Evolutionary conservation across 371 early-diverging fungal species (phyloP), one percentile per base, ranked within the genome.

Genomic region (Quaeritorhiza haematococci): DNA sequence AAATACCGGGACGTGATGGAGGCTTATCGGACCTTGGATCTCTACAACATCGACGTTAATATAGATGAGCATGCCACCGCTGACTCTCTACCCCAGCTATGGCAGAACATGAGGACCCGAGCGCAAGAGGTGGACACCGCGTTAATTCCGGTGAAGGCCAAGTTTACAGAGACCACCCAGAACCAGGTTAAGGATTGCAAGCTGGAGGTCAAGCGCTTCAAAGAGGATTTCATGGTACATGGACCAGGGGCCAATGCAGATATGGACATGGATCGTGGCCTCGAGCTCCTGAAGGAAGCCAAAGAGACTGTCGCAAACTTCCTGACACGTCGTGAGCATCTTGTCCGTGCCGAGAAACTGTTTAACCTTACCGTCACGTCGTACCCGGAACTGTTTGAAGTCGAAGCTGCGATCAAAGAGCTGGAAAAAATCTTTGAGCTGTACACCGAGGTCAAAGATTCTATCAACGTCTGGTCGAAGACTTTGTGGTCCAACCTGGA

Each of bases 401-500:
- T 82, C 15, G 83, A 82, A 38, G 63, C 55, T 28, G 69, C 74
- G 29, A 61, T 82, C 41, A 73, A 72, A 53, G 73, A 73, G 55
- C 71, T 82, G 15, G 75, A 76, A 19, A 63, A 70, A 26, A 76
- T 82, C 44, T 82, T 79, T 59, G 66, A 64, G 29, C 67, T 82
- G 2, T 80, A 73, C 57, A 63, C 58, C 17, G 75, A 78, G 30
- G 80, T 82, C 3, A 73, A 73, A 52, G 73, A 75, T 6, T 69
- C 72, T 4, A 75, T 82, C 29, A 63, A 56, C 21, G 60, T 62
- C 3, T 82, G 83, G 83, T 76, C 76, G 3, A 72, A 67, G 26
- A 78, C 79, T 6, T 62, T 82, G 19, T 82, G 83, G 83, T 60
- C 66, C 7, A 73, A 76, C 49, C 61, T 82, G 33, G 83, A 82